Conservation (phyloP, 2,329 filamentous ascomycete genomes). For the Pestalotiopsis sp. region DNA sequence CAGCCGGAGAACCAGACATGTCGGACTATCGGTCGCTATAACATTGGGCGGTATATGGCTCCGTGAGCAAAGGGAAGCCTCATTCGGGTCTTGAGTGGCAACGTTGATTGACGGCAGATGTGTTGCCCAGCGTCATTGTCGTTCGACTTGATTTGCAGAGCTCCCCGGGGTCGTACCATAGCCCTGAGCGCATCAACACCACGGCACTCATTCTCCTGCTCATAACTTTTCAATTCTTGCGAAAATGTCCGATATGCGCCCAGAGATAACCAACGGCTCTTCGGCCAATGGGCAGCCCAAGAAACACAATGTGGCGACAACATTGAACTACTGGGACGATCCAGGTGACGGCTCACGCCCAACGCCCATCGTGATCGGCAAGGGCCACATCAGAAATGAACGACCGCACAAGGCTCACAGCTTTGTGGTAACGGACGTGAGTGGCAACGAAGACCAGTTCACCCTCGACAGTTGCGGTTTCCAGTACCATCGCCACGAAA, state of each 20-base stretch:
- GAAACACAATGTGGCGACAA: slow-evolving; percentile 6
- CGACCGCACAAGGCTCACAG: slow-evolving; percentile 48
- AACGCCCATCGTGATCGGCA: slow-evolving; percentile 6
- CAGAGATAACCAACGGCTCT: neutral
- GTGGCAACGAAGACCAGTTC: slow-evolving; percentile 41
- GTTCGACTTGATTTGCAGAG: neutral
- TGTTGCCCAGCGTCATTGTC: neutral
- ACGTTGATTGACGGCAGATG: neutral
- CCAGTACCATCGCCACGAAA: slow-evolving; percentile 36
- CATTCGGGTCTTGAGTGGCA: neutral
- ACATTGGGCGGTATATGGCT: neutral
- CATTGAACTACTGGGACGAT: slow-evolving; percentile 8
- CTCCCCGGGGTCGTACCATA: neutral
- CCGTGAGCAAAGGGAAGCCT: neutral
- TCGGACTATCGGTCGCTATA: neutral
- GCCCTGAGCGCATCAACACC: neutral
- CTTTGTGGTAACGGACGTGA: slow-evolving; percentile 44
- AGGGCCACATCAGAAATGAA: slow-evolving; percentile 29
- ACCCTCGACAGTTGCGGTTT: slow-evolving; percentile 45
- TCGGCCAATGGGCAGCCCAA: neutral
- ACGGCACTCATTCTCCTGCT: neutral
- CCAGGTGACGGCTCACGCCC: slow-evolving; percentile 5
- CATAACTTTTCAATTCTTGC: neutral
- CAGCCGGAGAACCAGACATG: neutral
- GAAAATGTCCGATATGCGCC: neutral